phyloP scores from a whole-genome alignment of 192 early-diverging fungal species.

The Mortierella claussenii region DNA sequence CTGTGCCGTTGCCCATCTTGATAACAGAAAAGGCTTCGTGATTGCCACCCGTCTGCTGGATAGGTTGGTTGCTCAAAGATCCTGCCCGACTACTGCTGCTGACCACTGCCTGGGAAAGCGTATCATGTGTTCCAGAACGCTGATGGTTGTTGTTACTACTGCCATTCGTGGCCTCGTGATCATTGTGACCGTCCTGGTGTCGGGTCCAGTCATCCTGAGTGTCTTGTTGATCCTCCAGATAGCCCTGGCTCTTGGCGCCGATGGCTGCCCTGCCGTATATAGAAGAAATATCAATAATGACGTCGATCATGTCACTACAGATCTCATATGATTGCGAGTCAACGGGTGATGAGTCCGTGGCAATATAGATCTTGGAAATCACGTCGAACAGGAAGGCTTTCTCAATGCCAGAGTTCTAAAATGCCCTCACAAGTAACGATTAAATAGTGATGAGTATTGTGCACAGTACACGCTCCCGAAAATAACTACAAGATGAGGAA shows the following conservation, averaged over 20 bases:
- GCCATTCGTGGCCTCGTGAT: conserved; percentile 27
- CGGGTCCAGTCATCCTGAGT: conserved; percentile 39
- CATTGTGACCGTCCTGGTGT: conserved; percentile 19
- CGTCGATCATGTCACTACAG: conserved; percentile 95
- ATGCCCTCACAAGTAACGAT: not conserved
- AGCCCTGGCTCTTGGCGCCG: conserved; percentile 53
- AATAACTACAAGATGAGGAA: not conserved
- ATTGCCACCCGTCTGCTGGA: conserved; percentile 39
- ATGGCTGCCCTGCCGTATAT: conserved; percentile 75
- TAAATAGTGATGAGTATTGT: no score
- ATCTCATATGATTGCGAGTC: conserved; percentile 90
- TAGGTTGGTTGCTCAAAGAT: conserved; percentile 30
- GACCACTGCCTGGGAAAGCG: conserved; percentile 26
- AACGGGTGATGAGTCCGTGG: conserved; percentile 93
- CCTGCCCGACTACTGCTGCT: conserved; percentile 23
- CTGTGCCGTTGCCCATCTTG: conserved; percentile 80
- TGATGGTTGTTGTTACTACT: not conserved
- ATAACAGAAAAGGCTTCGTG: conserved; percentile 75
- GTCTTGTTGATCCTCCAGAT: conserved; percentile 45
- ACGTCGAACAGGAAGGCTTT: conserved; percentile 97
- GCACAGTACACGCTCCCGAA: not conserved
- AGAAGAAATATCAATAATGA: conserved; percentile 82
- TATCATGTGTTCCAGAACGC: conserved; percentile 2
- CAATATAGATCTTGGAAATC: conserved; percentile 91
- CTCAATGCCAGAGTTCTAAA: conserved; percentile 92